Base-by-base conservation (phyloP, 2,329 filamentous ascomycete genomes). In the Clonostachys rosea region DNA sequence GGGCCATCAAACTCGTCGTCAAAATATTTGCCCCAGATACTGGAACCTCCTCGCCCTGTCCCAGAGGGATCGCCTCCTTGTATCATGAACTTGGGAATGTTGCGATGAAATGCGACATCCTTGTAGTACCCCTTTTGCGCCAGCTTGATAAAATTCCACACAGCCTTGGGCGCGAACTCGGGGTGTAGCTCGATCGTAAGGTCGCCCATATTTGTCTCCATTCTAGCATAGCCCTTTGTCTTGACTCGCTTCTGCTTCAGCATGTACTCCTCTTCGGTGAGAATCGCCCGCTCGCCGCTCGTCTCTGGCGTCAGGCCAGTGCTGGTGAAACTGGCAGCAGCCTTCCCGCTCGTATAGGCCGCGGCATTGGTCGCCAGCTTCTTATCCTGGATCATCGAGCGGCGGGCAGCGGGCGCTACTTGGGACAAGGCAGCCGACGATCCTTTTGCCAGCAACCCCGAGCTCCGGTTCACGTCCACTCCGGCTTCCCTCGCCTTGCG, bases 191-290 rank as follows among this genome's bases (percentile, higher is more conserved):
- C 92, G 50, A 99, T 72, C 52, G 89, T 96, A 17, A 99, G 63
- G 52, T 91, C 84, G 35, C 94, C 94, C 4, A 89, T 72, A 51
- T 84, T 94, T 0, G 94, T 99, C 55, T 87, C 84, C 42, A 99
- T 80, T n/a, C 90, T 84, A 7, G 88, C 91, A 63, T 96, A 97
- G 24, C 92, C 94, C 58, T 92, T 95, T 55, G 81, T 81, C 68
- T 95, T 96, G 50, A 99, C 84, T 39, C 90, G 83, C 58, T 86
- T 88, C 7, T 91, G 91, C 65, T 89, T 90, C 46, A 99, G 78
- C 88, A 99, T 95, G 68, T 92, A 99, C 62, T 97, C 91, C 69
- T 99, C 94, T 52, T 96, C 91, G 1, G 87, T 89, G 42, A 99
- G 77, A 42, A 95, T 73, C 5, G 94, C 92, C 46, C 91, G 80